Conservation (phyloP, 2,329 filamentous ascomycete genomes). For the Eurotiales sp. region DNA sequence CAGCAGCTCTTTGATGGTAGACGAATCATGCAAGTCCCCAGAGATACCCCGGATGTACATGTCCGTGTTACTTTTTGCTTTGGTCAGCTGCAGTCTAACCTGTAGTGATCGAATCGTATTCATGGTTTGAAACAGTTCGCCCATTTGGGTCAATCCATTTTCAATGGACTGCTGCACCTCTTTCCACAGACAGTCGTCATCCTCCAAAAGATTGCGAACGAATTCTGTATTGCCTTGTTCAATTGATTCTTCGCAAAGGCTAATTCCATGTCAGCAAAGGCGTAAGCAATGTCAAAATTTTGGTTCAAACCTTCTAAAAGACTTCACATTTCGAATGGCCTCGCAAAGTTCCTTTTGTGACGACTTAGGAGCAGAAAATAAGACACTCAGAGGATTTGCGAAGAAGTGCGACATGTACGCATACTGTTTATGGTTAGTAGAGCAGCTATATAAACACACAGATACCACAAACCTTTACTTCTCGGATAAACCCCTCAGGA, state of each 20-base stretch:
- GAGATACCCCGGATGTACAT: conserved; percentile 42
- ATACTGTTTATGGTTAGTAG: conserved; percentile 40
- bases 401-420: conserved; percentile 63
- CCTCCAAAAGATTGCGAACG: conserved; percentile 48
- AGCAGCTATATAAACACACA: not conserved
- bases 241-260: conserved; percentile 41
- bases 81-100: conserved; percentile 26
- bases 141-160: conserved; percentile 38
- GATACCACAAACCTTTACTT: conserved; percentile 42
- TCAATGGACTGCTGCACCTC: conserved; percentile 37
- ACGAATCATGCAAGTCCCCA: conserved; percentile 51
- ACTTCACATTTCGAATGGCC: conserved; percentile 54
- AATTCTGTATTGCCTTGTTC: conserved; percentile 29
- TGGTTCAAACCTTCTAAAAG: conserved; percentile 47
- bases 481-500: conserved; percentile 51
- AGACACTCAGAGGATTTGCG: conserved; percentile 54
- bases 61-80: conserved; percentile 32
- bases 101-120: conserved; percentile 25
- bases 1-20: conserved; percentile 51
- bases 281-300: not conserved
- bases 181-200: conserved; percentile 46
- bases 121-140: conserved; percentile 31
- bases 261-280: conserved; percentile 16
- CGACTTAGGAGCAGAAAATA: conserved; percentile 36
- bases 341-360: conserved; percentile 46